A percentile compares a stretch with the other conserved stretches of the same genome.
phyloP scores from a whole-genome alignment of 1,284 basidiomycete genomes.

The Melampsora larici-populina region DNA sequence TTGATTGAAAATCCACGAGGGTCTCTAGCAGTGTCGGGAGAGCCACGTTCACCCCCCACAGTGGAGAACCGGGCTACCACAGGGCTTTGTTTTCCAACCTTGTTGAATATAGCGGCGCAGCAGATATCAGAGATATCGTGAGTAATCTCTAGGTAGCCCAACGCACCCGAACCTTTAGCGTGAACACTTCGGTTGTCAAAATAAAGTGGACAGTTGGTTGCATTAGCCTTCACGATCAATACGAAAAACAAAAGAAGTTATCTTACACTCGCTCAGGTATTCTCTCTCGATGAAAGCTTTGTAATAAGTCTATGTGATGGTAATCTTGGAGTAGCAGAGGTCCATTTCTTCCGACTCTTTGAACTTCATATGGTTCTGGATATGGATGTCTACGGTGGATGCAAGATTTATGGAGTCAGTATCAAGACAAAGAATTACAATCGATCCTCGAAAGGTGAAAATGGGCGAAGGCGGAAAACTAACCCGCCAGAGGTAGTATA shows the following conservation, averaged over 20 bases:
- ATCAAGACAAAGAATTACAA: neutral
- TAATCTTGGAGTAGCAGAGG: conserved; percentile 72
- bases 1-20: conserved; percentile 90
- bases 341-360: conserved; percentile 70
- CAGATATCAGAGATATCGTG: conserved; percentile 77
- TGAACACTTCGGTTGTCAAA: conserved; percentile 9
- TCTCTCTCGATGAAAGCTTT: conserved; percentile 49
- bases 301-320: conserved; percentile 46
- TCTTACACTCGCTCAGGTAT: conserved; percentile 50
- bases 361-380: conserved; percentile 53
- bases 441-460: neutral
- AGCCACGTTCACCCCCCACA: conserved; percentile 71
- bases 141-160: conserved; percentile 56
- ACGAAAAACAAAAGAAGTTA: no score
- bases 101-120: conserved; percentile 67
- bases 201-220: no score
- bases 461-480: neutral
- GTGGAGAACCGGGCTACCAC: conserved; percentile 57
- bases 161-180: conserved; percentile 38
- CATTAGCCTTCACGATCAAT: no score
- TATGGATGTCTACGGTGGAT: conserved; percentile 16
- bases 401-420: neutral
- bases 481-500: conserved; percentile 42
- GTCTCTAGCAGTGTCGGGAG: conserved; percentile 84
- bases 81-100: conserved; percentile 66